Conservation (phyloP, 1,139 yeast genomes). For the Taiozyma sp. region DNA sequence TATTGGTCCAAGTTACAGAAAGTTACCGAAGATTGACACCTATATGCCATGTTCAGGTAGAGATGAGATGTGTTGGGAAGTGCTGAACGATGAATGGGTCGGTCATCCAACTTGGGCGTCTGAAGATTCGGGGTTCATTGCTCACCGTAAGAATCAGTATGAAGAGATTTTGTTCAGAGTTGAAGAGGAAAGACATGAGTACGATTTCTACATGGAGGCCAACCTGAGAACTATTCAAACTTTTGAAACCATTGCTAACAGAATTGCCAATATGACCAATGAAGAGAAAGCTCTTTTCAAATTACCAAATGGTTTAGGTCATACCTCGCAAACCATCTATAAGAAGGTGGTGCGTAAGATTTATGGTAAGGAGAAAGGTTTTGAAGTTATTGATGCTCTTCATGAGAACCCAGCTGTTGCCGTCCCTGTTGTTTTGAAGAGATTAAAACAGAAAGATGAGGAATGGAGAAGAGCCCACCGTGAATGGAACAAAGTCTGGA, state of each 20-base stretch:
- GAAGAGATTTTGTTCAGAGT: constrained; percentile 93
- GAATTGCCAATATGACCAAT: constrained; percentile 88
- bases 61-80: constrained; percentile 99
- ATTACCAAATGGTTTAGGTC: constrained; percentile 91
- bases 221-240: constrained; percentile 93
- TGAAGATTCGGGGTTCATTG: constrained; percentile 96
- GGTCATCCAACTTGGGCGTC: constrained; percentile 99
- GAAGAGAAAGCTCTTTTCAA: constrained; percentile 86
- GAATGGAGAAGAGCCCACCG: constrained; percentile 99
- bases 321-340: constrained; percentile 84
- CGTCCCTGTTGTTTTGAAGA: constrained; percentile 85
- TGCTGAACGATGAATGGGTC: constrained; percentile 97
- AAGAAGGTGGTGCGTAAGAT: constrained; percentile 89
- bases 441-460: constrained; percentile 96
- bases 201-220: constrained; percentile 93
- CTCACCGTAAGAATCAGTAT: constrained; percentile 95
- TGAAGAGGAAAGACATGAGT: constrained; percentile 97
- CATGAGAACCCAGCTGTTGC: constrained; percentile 95
- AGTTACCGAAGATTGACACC: constrained; percentile 90
- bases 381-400: constrained; percentile 91
- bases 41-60: constrained; percentile 98
- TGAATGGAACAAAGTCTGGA: constrained; percentile 99
- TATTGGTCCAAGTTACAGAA: constrained; percentile 90
- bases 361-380: constrained; percentile 92
- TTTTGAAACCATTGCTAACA: constrained; percentile 89